Base-by-base conservation (phyloP, 2,329 filamentous ascomycete species). In the Gremmenia infestans region DNA sequence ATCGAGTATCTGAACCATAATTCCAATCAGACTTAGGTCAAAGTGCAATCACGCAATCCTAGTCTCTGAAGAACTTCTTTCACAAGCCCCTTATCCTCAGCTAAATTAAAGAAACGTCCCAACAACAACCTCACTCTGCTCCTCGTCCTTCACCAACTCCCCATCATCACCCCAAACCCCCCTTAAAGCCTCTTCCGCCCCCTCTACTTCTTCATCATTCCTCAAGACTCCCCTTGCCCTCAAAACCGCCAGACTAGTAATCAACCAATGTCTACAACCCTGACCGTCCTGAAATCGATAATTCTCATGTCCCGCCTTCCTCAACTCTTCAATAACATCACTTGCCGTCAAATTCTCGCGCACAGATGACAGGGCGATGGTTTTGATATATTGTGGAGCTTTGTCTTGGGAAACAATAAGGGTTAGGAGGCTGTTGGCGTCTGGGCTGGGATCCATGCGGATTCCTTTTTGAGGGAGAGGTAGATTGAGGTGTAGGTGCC, bases 181-280 rank as follows among this genome's bases (percentile, higher is more conserved):
- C 15, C 19, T 45, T 6, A 45, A 5, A 19, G 19, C 19, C 42
- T 45, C 19, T 15, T 45, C 19, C 19, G 42, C 19, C 78, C 89
- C 92, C 56, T 88, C 85, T 62, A 94, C 88, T n/a, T 92, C 92
- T 58, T 11, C 19, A 80, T 88, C 69, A 85, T 6, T 5, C 5
- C 11, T 45, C n/a, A 45, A 22, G 4, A 45, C 11, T 7, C 42
- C 42, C 19, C 6, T 25, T 8, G 42, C 19, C 14, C 42, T 23
- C 42, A 45, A 45, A 3, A 45, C 15, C 12, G 42, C 42, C n/a
- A 45, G 42, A 22, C 17, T 45, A 25, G 42, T 45, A 23, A 45
- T 45, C 19, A 45, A 22, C 42, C 42, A 45, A 11, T 45, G 42
- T 19, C 42, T 19, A 23, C n/a, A 19, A 9, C 42, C 42, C 7